Evolutionary conservation across 192 early-diverging fungal genomes (phyloP), one percentile per base, ranked within the genome.

Genomic region (Jimgerdemannia lactiflua): DNA sequence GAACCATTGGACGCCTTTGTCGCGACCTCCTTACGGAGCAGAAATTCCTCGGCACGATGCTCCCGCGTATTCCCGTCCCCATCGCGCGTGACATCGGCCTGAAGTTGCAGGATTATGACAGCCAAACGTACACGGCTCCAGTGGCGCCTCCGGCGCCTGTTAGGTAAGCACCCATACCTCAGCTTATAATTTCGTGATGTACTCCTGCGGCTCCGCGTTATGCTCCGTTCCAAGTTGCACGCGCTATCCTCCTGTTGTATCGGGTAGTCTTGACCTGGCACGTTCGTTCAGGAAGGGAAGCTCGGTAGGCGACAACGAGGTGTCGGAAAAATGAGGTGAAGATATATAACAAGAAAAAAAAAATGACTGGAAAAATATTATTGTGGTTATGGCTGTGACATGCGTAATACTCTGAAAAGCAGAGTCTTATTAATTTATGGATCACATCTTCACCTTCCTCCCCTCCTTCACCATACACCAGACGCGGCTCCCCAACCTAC

Each of bases 11-110:
- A 7, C 83, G 87, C 49, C 78, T 95, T 72, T 87, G 86, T 42
- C 80, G 84, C 1, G 86, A 86, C 71, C 84, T 95, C 39, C 72
- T 95, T 19, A 89, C 87, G 18, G 93, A 95, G 3, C 84, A 88
- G 75, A 95, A 95, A 79, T 95, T 89, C 80, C 75, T 89, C 20
- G 93, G 92, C 4, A 93, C 93, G 8, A 94, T 95, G 64, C 72
- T 95, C 29, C 94, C 94, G 17, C 86, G 94, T 67, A 95, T 95
- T 72, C 94, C 94, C 0, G 91, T 95, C 2, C 89, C 92, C 8
- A 90, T 95, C 73, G 93, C 92, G 17, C 85, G 93, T 29, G 91
- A 93, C 59, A 79, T 95, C 59, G 88, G 89, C 65, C 77, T 85
- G 64, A 93, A 93, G 65, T 65, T 95, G 43, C 82, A 85, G 20